Evolutionary conservation across 2,329 filamentous ascomycete genomes (phyloP).

Genomic region (Pseudonectria foliicola): DNA sequence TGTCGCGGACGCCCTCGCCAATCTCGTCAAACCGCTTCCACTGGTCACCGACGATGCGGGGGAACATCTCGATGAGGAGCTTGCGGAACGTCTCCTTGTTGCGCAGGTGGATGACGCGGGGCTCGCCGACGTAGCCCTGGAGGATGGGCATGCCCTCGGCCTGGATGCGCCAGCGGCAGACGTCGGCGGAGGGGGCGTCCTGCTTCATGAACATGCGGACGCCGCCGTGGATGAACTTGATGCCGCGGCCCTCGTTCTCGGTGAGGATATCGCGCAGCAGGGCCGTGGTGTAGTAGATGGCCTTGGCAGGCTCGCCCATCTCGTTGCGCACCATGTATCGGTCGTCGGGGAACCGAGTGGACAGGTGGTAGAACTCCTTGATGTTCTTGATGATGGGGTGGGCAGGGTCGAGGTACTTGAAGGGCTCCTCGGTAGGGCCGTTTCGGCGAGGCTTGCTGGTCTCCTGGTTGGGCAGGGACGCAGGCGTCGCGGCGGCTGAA

Average conservation of each 20-base stretch:
- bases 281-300: conserved; percentile 90
- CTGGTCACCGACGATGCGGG: conserved; percentile 68
- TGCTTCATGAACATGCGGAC: conserved; percentile 99
- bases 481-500: conserved; percentile 13
- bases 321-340: conserved; percentile 96
- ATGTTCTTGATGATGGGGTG: conserved; percentile 74
- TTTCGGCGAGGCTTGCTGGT: conserved; percentile 34
- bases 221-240: conserved; percentile 94
- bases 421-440: conserved; percentile 74
- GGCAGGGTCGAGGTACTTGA: conserved; percentile 75
- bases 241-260: conserved; percentile 80
- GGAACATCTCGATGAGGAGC: conserved; percentile 94
- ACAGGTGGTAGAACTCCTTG: conserved; percentile 78
- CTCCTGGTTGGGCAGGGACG: conserved; percentile 19
- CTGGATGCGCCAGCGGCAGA: conserved; percentile 93
- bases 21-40: conserved; percentile 80
- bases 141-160: conserved; percentile 87
- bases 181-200: conserved; percentile 76
- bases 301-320: conserved; percentile 78
- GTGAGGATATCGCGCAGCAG: conserved; percentile 79
- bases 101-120: conserved; percentile 66
- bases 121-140: conserved; percentile 79
- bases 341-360: conserved; percentile 75
- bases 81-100: conserved; percentile 73
- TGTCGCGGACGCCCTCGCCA: conserved; percentile 69